Percentiles rank a stretch among this genome's conserved stretches.
Conservation (phyloP, 257 asterid genomes). For the Apocynum venetum region DNA sequence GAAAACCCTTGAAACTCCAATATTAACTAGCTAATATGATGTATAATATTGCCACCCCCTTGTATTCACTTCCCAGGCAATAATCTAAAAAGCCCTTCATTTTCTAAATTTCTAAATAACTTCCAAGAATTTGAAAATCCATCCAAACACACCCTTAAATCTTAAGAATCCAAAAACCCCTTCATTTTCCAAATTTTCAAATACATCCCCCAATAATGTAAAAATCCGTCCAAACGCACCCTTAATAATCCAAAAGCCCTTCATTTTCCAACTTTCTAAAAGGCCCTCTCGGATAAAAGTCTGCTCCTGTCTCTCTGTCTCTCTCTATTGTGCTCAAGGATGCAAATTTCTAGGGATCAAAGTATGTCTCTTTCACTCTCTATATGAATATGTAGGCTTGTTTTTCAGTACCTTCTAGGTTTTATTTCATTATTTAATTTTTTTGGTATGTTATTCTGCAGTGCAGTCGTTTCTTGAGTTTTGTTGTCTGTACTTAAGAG, state of each 20-base stretch:
- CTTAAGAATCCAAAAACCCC: neutral
- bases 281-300: conserved; percentile 6
- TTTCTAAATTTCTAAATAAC: too few relatives aligned
- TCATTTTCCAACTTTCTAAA: neutral
- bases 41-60: too few relatives aligned
- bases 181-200: too few relatives aligned
- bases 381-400: neutral
- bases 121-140: too few relatives aligned
- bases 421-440: neutral
- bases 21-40: too few relatives aligned
- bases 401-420: neutral
- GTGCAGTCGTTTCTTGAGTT: neutral
- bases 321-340: neutral
- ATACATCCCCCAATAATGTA: too few relatives aligned
- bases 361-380: neutral
- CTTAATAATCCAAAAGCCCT: neutral
- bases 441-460: neutral
- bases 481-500: neutral
- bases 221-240: too few relatives aligned
- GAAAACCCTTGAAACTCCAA: too few relatives aligned
- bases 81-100: too few relatives aligned
- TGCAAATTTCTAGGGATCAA: conserved; percentile 5
- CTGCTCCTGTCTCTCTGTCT: neutral
- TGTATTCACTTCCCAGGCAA: too few relatives aligned
- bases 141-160: too few relatives aligned